Evolutionary conservation across 225 moss, liverwort and hornwort genomes (phyloP).

Genomic region (Pseudisothecium myosuroides): DNA sequence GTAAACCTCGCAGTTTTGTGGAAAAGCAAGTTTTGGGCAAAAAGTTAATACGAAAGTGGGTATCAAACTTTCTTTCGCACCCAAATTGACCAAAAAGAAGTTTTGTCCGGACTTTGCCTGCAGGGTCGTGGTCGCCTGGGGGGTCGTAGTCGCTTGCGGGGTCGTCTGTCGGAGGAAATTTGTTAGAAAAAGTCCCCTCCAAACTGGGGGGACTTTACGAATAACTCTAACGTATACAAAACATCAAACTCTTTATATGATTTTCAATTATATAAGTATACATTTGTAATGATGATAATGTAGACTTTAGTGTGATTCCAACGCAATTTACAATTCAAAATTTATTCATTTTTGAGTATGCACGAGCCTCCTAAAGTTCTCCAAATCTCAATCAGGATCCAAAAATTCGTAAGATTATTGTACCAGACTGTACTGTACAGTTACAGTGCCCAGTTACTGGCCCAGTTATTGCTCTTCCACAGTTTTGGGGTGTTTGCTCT

Average conservation of each 20-base stretch:
- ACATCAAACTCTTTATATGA: background rate
- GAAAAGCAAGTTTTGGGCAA: too few species aligned
- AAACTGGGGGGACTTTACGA: too few species aligned
- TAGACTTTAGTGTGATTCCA: background rate
- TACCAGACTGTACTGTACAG: rapidly evolving
- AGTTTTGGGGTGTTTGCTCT: background rate
- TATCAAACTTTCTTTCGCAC: too few species aligned
- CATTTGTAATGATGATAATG: background rate
- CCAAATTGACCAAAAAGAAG: too few species aligned
- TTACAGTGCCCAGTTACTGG: background rate
- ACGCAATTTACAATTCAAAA: background rate
- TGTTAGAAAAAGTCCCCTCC: too few species aligned
- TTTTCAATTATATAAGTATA: background rate
- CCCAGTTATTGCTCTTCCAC: background rate
- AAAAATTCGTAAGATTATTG: background rate
- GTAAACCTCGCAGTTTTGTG: too few species aligned
- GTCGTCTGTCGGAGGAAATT: too few species aligned
- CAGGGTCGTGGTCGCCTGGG: too few species aligned
- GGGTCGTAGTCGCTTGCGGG: too few species aligned
- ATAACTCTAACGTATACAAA: too few species aligned
- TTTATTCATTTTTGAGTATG: background rate
- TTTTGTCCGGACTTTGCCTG: too few species aligned
- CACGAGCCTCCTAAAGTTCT: background rate
- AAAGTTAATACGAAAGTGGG: too few species aligned
- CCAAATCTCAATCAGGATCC: background rate